These are phyloP conservation scores for Globisporangium orthogonon DNA, from an alignment of 352 stramenopile species.

Conservation along the genomic window DNA sequence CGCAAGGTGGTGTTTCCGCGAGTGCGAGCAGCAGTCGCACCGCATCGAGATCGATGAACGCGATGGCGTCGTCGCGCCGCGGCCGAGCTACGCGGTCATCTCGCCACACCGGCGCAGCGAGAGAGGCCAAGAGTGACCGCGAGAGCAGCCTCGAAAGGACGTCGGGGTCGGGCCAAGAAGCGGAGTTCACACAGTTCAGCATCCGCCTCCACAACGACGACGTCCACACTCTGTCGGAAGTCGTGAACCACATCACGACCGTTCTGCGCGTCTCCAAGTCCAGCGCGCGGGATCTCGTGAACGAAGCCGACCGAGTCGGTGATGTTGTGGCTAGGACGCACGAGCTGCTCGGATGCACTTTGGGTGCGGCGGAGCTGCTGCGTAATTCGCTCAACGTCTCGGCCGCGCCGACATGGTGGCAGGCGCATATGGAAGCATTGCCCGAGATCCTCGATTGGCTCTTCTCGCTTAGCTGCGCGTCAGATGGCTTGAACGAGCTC, in stretches of 20 bases:
- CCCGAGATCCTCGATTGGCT: slow-evolving; percentile 66
- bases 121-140: slow-evolving; percentile 17
- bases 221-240: slow-evolving; percentile 67
- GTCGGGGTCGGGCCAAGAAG: background rate
- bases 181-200: slow-evolving; percentile 24
- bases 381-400: slow-evolving; percentile 68
- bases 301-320: slow-evolving; percentile 52
- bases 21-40: slow-evolving; percentile 1
- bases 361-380: slow-evolving; percentile 41
- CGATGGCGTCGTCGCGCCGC: slow-evolving; percentile 10
- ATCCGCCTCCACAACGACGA: slow-evolving; percentile 86
- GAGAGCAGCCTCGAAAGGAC: slow-evolving; percentile 3
- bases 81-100: slow-evolving; percentile 6
- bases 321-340: slow-evolving; percentile 39
- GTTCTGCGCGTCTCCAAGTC: slow-evolving; percentile 51
- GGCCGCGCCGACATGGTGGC: slow-evolving; percentile 59
- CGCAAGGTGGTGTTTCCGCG: background rate
- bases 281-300: slow-evolving; percentile 38
- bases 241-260: slow-evolving; percentile 57
- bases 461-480: slow-evolving; percentile 52
- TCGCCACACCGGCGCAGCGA: slow-evolving; percentile 11
- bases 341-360: slow-evolving; percentile 39
- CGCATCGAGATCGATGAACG: slow-evolving; percentile 7
- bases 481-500: slow-evolving; percentile 65
- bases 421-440: slow-evolving; percentile 51